Conservation (phyloP, 257 asterid genomes). For the Gynochthodes officinalis region DNA sequence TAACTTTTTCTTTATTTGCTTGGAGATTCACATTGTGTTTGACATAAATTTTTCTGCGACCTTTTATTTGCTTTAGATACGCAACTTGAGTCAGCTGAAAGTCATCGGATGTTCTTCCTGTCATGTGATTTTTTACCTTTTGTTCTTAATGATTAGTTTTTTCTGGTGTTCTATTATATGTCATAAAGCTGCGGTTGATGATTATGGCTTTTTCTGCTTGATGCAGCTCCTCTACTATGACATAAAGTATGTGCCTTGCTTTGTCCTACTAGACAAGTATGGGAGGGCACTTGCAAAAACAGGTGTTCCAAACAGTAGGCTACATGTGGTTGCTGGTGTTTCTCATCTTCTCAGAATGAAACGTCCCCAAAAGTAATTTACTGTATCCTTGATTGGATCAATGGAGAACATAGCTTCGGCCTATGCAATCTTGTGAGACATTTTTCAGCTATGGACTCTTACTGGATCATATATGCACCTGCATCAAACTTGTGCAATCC, state of each 20-base stretch:
- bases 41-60: not conserved
- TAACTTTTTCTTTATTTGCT: not conserved
- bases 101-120: not conserved
- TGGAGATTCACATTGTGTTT: not conserved
- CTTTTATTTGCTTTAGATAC: not conserved
- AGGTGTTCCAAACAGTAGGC: conserved; percentile 68
- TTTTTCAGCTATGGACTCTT: not conserved
- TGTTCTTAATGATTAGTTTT: not conserved
- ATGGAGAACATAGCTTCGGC: not conserved
- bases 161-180: not conserved
- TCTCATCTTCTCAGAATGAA: conserved; percentile 73
- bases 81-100: not conserved
- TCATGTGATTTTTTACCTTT: not conserved
- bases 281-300: conserved; percentile 81
- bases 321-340: conserved; percentile 73
- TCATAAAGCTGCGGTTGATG: not conserved
- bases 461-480: not conserved
- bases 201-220: not conserved
- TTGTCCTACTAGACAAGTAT: conserved; percentile 66
- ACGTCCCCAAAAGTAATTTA: conserved; percentile 26
- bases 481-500: not conserved
- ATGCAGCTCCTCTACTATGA: conserved; percentile 80
- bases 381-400: not conserved
- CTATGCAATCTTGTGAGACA: conserved; percentile 1
- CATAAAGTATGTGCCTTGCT: conserved; percentile 85